These are phyloP conservation scores for Boletellus emodensis DNA, from an alignment of 768 basidiomycete genomes.

Conservation along the genomic window DNA sequence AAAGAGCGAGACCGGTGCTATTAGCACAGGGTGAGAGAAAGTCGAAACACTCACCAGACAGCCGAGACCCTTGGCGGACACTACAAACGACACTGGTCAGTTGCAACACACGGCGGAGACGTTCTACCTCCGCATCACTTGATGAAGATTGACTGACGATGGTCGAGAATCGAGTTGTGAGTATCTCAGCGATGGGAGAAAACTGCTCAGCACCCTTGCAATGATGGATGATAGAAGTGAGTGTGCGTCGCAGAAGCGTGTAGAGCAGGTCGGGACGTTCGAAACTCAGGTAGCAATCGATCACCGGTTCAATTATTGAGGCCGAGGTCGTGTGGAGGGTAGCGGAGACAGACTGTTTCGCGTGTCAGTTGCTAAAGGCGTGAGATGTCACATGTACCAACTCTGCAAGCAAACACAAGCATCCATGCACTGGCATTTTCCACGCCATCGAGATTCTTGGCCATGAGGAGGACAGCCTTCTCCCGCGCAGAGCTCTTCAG, in stretches of 20 bases:
- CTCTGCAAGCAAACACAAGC: conserved; percentile 77
- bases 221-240: conserved; percentile 83
- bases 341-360: conserved; percentile 68
- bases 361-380: neutral
- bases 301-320: conserved; percentile 55
- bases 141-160: conserved; percentile 1
- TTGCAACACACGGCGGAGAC: conserved; percentile 51
- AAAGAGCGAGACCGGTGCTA: neutral
- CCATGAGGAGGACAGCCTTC: conserved; percentile 53
- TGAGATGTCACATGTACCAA: conserved; percentile 23
- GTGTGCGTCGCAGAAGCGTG: conserved; percentile 61
- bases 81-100: conserved; percentile 53
- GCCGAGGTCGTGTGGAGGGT: conserved; percentile 74
- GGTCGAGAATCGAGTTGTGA: conserved; percentile 40
- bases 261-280: conserved; percentile 40
- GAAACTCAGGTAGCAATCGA: conserved; percentile 50
- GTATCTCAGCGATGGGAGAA: conserved; percentile 47
- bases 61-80: conserved; percentile 68
- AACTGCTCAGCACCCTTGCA: conserved; percentile 69
- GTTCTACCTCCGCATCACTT: conserved; percentile 30
- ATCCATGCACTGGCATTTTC: conserved; percentile 72
- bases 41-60: conserved; percentile 46
- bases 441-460: conserved; percentile 43
- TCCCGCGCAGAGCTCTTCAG: conserved; percentile 59
- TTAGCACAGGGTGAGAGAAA: neutral